Conservation (phyloP, 225 moss, liverwort and hornwort genomes). For the Thuidium tamariscinum region DNA sequence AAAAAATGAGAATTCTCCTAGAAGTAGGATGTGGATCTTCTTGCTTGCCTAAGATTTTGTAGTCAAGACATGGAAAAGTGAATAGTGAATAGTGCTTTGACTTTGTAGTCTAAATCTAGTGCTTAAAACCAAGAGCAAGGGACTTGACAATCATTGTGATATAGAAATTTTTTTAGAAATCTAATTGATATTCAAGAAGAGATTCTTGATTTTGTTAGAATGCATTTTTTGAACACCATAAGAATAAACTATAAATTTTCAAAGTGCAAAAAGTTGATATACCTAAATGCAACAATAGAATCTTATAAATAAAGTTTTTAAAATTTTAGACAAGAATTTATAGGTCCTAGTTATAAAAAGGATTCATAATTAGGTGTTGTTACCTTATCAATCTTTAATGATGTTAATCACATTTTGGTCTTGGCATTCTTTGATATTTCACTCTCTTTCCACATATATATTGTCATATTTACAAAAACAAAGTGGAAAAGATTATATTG, state of each 20-base stretch:
- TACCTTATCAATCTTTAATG: background rate
- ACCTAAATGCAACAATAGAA: background rate
- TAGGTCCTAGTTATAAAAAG: background rate
- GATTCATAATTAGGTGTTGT: background rate
- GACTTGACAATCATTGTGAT: background rate
- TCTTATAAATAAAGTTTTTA: too few relatives aligned
- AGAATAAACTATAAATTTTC: background rate
- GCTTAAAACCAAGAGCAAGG: accelerated
- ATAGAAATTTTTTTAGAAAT: background rate
- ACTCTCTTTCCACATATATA: accelerated
- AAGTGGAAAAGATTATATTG: accelerated
- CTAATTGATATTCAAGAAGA: accelerated
- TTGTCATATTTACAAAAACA: accelerated
- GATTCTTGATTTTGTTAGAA: background rate
- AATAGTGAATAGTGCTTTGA: background rate
- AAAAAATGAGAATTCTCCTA: background rate
- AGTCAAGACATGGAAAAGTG: accelerated
- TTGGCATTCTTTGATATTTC: background rate
- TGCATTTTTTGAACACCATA: accelerated
- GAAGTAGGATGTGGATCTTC: background rate
- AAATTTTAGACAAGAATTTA: background rate
- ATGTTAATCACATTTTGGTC: background rate
- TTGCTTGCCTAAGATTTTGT: background rate
- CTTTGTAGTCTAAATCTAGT: background rate
- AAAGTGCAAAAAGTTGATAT: background rate